phyloP scores from a whole-genome alignment of 306 rosid genomes.

The Glycine soja region DNA sequence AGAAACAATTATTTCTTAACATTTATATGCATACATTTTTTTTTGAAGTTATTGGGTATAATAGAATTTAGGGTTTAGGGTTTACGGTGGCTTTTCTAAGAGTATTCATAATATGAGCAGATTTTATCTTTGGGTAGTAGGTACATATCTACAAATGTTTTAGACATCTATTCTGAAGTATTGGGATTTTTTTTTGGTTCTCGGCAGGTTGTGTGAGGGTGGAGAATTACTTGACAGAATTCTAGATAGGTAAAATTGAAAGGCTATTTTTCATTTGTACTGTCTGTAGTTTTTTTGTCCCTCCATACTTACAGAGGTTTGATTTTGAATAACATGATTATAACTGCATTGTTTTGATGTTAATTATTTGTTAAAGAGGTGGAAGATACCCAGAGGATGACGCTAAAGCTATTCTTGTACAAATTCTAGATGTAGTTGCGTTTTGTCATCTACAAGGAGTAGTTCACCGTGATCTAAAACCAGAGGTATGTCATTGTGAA shows the following conservation, averaged over 20 bases:
- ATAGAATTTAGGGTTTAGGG: constrained; percentile 8
- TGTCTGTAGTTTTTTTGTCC: constrained; percentile 9
- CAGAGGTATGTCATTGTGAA: constrained; percentile 71
- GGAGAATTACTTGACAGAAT: constrained; percentile 97
- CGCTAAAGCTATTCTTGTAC: constrained; percentile 85
- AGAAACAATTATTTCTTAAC: constrained; percentile 33
- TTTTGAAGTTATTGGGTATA: constrained; percentile 18
- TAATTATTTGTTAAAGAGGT: constrained; percentile 67
- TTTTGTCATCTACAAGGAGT: constrained; percentile 97
- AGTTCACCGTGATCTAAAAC: constrained; percentile 95
- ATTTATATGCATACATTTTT: constrained; percentile 25
- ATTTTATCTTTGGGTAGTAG: constrained; percentile 18
- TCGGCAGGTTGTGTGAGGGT: constrained; percentile 89
- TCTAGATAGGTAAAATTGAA: constrained; percentile 75
- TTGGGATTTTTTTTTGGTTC: constrained; percentile 38
- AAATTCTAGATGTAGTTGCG: constrained; percentile 82
- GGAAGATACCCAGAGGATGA: constrained; percentile 95
- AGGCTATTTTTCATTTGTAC: constrained; percentile 42
- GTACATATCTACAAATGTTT: constrained; percentile 28
- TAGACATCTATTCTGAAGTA: constrained; percentile 41
- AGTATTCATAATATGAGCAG: constrained; percentile 2
- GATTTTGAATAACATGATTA: constrained; percentile 40
- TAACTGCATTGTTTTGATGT: constrained; percentile 43
- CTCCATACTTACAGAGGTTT: constrained; percentile 18
- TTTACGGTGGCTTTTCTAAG: constrained; percentile 20